Base-by-base conservation (phyloP, 306 rosid genomes). In the Aeschynomene evenia region DNA sequence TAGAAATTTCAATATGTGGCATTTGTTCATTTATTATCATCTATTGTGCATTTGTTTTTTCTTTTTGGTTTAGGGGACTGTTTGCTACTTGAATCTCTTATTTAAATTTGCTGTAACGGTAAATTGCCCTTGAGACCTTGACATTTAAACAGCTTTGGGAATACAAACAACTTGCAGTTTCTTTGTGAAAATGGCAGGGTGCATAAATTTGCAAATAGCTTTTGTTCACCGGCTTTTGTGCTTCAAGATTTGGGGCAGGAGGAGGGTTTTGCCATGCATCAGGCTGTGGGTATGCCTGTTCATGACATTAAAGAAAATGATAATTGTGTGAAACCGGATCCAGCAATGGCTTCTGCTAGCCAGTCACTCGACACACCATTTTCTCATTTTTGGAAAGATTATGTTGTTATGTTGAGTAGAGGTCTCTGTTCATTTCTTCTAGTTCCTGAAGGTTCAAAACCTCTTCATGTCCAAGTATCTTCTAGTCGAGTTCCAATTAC, bases 151-250 rank as follows among this genome's bases (percentile, higher is more conserved):
- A 94, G 99, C 78, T 91, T 78, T 76, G 97, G 96, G 50, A 94
- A 88, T 70, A 63, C 79, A 56, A 81, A 77, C 89, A 91, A 84
- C 74, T 72, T 94, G 95, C 95, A 88, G 68, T 94, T 91, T 86
- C 88, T 94, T 45, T 88, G 88, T 73, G 96, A 94, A 83, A 88
- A 87, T 79, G 99, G 99, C 66, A 85, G 99, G 72, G 88, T 85
- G 66, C 99, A 94, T 53, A 94, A 94, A 79, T 88, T 91, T 60
- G 97, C 99, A 70, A 91, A 85, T 84, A 94, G 99, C 79, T 87
- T 91, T 84, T 94, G 99, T 66, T 91, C 92, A 19, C 97, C 95
- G 10, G 95, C 97, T 66, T 94, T 88, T 86, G 79, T 81, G 69
- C 87, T 91, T 85, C 95, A 91, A 77, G 99, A 91, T 68, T 72